phyloP scores from a whole-genome alignment of 192 early-diverging fungal species.

The Linderina pennispora region DNA sequence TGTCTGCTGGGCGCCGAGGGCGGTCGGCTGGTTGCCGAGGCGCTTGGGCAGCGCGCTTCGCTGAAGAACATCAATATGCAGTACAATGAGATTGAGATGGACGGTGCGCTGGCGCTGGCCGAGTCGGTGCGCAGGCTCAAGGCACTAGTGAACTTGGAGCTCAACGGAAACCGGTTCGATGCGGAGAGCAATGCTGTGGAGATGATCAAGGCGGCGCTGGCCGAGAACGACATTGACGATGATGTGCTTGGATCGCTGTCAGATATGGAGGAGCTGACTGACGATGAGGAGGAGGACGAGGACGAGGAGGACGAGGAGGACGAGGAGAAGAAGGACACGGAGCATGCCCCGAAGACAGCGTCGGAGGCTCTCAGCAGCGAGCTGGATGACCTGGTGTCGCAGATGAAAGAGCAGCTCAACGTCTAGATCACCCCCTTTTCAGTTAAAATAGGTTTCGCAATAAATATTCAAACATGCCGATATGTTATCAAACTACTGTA shows the following conservation, averaged over 20 bases:
- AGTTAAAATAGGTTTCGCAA: neutral
- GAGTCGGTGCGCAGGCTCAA: constrained; percentile 61
- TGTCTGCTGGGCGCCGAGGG: constrained; percentile 79
- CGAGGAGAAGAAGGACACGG: constrained; percentile 35
- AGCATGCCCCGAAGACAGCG: constrained; percentile 23
- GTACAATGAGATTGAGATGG: constrained; percentile 86
- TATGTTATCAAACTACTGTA: neutral
- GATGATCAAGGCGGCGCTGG: constrained; percentile 61
- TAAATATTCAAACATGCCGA: neutral
- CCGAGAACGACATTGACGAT: constrained; percentile 64
- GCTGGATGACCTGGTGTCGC: constrained; percentile 34
- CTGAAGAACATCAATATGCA: constrained; percentile 64
- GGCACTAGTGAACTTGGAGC: constrained; percentile 59
- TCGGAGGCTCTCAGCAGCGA: constrained; percentile 22
- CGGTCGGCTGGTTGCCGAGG: constrained; percentile 56
- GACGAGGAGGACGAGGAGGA: constrained; percentile 50
- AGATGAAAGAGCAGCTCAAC: constrained; percentile 42
- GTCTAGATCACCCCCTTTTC: constrained; percentile 4
- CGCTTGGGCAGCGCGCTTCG: constrained; percentile 53
- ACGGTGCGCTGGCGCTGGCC: constrained; percentile 63
- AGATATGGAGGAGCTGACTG: constrained; percentile 84
- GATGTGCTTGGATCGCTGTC: constrained; percentile 84
- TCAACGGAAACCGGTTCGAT: constrained; percentile 91
- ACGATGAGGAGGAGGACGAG: constrained; percentile 66
- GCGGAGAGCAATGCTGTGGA: constrained; percentile 75